These are phyloP conservation scores for Cryphonectria carpinicola DNA, from an alignment of 2,329 filamentous ascomycete genomes.

Conservation along the genomic window DNA sequence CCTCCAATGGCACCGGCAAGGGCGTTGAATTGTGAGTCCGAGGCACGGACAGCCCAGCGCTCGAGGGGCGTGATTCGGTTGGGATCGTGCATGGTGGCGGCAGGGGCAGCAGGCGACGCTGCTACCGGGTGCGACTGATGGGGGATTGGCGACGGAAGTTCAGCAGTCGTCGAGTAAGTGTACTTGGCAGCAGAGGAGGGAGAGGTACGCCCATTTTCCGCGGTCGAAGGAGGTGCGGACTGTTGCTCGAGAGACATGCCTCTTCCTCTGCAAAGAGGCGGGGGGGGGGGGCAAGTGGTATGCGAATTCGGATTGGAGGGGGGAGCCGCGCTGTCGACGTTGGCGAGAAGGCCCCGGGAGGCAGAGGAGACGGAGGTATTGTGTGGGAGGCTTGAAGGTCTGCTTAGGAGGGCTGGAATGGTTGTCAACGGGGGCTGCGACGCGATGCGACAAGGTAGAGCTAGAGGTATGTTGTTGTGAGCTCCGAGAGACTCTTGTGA, in stretches of 20 bases:
- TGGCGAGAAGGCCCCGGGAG: conserved; percentile 13
- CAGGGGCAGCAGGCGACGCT: conserved; percentile 20
- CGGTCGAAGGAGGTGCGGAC: conserved; percentile 16
- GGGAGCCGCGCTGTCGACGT: conserved; percentile 34
- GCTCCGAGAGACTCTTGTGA: conserved; percentile 16
- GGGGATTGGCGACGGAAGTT: conserved; percentile 15
- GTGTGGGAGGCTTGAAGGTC: neutral
- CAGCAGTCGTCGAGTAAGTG: conserved; percentile 20
- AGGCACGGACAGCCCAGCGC: conserved; percentile 59
- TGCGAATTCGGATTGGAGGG: neutral
- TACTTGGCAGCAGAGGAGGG: conserved; percentile 26
- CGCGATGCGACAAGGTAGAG: conserved; percentile 21
- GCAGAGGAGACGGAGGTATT: neutral
- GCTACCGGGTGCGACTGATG: conserved; percentile 20
- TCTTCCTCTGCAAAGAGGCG: conserved; percentile 28
- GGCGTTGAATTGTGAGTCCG: conserved; percentile 74
- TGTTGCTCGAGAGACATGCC: conserved; percentile 31
- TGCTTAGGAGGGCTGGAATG: neutral
- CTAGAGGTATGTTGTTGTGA: conserved; percentile 27
- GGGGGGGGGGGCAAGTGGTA: neutral
- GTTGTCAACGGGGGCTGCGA: neutral
- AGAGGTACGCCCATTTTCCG: conserved; percentile 43
- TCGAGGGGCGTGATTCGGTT: conserved; percentile 51
- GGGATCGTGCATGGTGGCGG: conserved; percentile 35
- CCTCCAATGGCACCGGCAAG: conserved; percentile 87